These are phyloP conservation scores for Alternaria dauci DNA, from an alignment of 2,329 filamentous ascomycete genomes.

Conservation along the genomic window DNA sequence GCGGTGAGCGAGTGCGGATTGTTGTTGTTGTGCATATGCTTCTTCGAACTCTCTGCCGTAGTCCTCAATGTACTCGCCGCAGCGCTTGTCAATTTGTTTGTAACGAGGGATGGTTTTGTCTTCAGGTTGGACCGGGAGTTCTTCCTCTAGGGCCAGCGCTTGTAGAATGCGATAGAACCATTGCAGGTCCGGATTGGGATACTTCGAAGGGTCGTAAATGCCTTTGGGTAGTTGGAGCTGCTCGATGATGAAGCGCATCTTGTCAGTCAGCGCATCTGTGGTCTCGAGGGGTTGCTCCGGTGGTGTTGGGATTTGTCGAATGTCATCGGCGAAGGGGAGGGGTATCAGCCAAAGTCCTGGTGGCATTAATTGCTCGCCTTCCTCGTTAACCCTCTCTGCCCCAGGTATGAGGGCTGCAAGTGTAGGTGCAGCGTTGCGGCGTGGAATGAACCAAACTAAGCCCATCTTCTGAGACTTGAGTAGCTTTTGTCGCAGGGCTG, in stretches of 20 bases:
- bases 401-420: slow-evolving; percentile 85
- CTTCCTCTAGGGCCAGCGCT: slow-evolving; percentile 88
- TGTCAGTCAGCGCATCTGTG: slow-evolving; percentile 76
- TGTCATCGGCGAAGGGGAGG: slow-evolving; percentile 87
- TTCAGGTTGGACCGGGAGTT: slow-evolving; percentile 75
- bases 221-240: slow-evolving; percentile 89
- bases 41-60: slow-evolving; percentile 76
- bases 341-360: slow-evolving; percentile 89
- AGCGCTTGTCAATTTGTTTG: slow-evolving; percentile 85
- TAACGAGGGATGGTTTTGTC: slow-evolving; percentile 87
- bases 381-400: slow-evolving; percentile 67
- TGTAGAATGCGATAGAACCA: slow-evolving; percentile 98
- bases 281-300: slow-evolving; percentile 54
- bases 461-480: slow-evolving; percentile 80
- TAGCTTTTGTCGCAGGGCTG: slow-evolving; percentile 88
- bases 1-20: slow-evolving; percentile 53
- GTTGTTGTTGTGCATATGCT: slow-evolving; percentile 57
- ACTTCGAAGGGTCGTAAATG: slow-evolving; percentile 82
- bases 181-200: slow-evolving; percentile 90
- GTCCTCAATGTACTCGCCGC: slow-evolving; percentile 77
- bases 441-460: slow-evolving; percentile 87
- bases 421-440: slow-evolving; percentile 79
- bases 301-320: slow-evolving; percentile 76
- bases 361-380: slow-evolving; percentile 74
- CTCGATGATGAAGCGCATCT: slow-evolving; percentile 83